Base-by-base conservation (phyloP, 495 filamentous ascomycete genomes). In the Cercophora scortea region DNA sequence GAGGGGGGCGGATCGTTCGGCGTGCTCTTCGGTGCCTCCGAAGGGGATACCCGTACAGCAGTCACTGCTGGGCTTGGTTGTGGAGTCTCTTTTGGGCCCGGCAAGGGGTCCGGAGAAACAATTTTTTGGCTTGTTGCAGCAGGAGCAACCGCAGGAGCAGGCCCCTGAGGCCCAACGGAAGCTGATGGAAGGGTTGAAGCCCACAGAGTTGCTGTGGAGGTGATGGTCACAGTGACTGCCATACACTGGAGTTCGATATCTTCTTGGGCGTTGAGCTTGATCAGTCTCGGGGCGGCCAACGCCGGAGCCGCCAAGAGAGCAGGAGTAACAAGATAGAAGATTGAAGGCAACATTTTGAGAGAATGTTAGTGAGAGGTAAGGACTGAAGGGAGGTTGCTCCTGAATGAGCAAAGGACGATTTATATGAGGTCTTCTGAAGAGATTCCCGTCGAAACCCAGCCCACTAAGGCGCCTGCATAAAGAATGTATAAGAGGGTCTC, bases 281-380 rank as follows among this genome's bases (percentile, higher is more conserved):
- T 44, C 2, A 50, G 16, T 34, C 32, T 50, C 41, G 57, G 57
- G 19, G 49, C 49, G 32, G 50, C 57, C 16, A 42, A 42, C 8
- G 39, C 57, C 33, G 53, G 47, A n/a, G 40, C 50, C 17, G 42
- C 42, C 47, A 54, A 42, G 41, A 60, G 34, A 32, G 56, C 53
- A 51, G 57, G 57, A 51, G 50, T n/a, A 53, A 53, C 10, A 16
- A 60, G 53, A 56, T 56, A 25, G 12, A 51, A 47, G 18, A 44
- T 18, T 35, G 53, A 36, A 43, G 46, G 50, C 50, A 60, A 45
- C 50, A 56, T 56, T 6, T 36, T 54, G 47, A 25, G n/a, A 43
- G 42, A n/a, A 18, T 38, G 50, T 6, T 8, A 51, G 35, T n/a
- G 4, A 53, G 35, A 40, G 44, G 50, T 48, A 60, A 56, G 54